A percentile compares a stretch with the other conserved stretches of the same genome.
Conservation (phyloP, 2,329 filamentous ascomycete genomes). For the Colletotrichum incanum region DNA sequence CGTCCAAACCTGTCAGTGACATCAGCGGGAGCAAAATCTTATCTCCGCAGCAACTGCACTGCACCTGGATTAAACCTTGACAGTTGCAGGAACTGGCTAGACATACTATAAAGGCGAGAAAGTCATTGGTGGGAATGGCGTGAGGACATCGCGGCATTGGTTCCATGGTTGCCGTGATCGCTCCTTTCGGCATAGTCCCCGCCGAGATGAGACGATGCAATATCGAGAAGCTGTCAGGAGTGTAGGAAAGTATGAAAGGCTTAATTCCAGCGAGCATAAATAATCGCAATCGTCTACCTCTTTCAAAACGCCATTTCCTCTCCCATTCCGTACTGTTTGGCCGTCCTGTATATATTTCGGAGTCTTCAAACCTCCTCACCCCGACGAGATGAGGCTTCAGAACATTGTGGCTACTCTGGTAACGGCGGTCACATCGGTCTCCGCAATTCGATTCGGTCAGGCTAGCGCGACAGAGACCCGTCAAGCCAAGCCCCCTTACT, state of each 20-base stretch:
- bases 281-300: fast-evolving
- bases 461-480: not conserved
- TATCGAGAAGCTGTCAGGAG: not conserved
- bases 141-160: constrained; percentile 27
- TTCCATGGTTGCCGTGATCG: constrained; percentile 19
- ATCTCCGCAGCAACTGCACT: constrained; percentile 4
- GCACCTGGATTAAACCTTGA: not conserved
- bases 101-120: not conserved
- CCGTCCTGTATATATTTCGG: too few species aligned
- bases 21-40: constrained; percentile 14
- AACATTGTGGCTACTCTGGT: not conserved
- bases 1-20: not conserved
- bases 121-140: constrained; percentile 38
- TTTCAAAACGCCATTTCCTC: too few species aligned
- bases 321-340: too few species aligned
- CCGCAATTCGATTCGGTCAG: constrained; percentile 12
- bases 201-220: constrained; percentile 36
- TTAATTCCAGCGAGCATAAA: not conserved
- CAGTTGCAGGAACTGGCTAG: not conserved
- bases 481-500: constrained; percentile 55
- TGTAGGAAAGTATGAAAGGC: not conserved
- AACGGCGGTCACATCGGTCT: constrained; percentile 48
- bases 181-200: constrained; percentile 34
- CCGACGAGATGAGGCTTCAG: constrained; percentile 23
- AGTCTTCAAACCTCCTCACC: not conserved